Percentiles rank a stretch among this genome's conserved stretches.
Conservation (phyloP, 495 filamentous ascomycete species). For the Penicillium alfredii region DNA sequence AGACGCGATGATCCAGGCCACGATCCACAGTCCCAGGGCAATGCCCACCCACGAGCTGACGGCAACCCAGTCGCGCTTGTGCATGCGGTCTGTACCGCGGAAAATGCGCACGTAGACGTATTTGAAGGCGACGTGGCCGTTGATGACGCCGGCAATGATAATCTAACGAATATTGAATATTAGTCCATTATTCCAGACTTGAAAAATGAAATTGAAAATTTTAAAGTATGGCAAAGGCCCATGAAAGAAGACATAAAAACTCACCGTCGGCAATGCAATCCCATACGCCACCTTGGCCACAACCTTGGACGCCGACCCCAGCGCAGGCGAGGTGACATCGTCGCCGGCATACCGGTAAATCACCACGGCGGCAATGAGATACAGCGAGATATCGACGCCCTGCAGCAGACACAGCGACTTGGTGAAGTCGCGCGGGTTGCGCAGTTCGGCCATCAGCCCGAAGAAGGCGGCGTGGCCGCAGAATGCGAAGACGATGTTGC, state of each 20-base stretch:
- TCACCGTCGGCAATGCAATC: constrained; percentile 64
- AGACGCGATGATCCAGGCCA: constrained; percentile 67
- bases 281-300: constrained; percentile 70
- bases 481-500: constrained; percentile 46
- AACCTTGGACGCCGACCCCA: constrained; percentile 57
- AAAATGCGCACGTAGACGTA: constrained; percentile 63
- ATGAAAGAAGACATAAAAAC: too few relatives aligned
- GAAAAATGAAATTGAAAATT: too few relatives aligned
- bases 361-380: constrained; percentile 44
- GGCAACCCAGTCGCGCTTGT: constrained; percentile 49
- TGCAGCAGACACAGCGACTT: constrained; percentile 63
- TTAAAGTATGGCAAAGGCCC: too few relatives aligned
- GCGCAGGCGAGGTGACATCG: constrained; percentile 62
- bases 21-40: constrained; percentile 49
- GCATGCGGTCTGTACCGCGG: constrained; percentile 53
- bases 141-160: constrained; percentile 58
- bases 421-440: constrained; percentile 58
- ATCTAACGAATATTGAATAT: too few relatives aligned
- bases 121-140: constrained; percentile 56
- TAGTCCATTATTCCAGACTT: too few relatives aligned
- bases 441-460: constrained; percentile 70
- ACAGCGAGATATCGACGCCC: constrained; percentile 58
- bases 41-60: constrained; percentile 54
- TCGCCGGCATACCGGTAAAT: constrained; percentile 69
- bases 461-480: constrained; percentile 67